Evolutionary conservation across 2,329 filamentous ascomycete genomes (phyloP).

Genomic region (Mollisiaceae sp.): DNA sequence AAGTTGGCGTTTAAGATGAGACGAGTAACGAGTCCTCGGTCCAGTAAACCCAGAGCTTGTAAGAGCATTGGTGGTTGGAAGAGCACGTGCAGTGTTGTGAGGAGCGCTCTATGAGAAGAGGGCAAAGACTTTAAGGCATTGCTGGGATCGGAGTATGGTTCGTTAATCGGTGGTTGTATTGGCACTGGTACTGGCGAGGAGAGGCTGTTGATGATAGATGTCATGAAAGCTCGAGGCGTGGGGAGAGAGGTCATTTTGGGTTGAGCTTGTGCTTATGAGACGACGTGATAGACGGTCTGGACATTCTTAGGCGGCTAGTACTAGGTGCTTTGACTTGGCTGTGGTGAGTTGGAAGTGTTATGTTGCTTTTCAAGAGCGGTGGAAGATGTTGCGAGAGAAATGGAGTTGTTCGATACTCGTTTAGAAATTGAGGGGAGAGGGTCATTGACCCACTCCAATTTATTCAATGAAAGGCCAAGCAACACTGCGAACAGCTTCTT

Average conservation of each 20-base stretch:
- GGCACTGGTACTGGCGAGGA: constrained; percentile 16
- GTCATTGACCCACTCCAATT: neutral
- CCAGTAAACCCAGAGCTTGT: constrained; percentile 85
- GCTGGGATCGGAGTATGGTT: constrained; percentile 9
- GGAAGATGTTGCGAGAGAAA: neutral
- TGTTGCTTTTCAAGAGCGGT: neutral
- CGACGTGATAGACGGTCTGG: neutral
- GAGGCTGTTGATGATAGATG: constrained; percentile 38
- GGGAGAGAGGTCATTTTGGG: constrained; percentile 31
- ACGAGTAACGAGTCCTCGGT: constrained; percentile 73
- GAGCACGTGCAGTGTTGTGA: constrained; percentile 71
- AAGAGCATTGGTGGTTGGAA: constrained; percentile 78
- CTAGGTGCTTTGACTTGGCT: neutral
- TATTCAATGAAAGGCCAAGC: neutral
- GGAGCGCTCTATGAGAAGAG: constrained; percentile 46
- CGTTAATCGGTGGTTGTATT: constrained; percentile 10
- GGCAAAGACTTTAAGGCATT: constrained; percentile 35
- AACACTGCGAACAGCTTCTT: neutral
- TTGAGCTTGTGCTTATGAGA: neutral
- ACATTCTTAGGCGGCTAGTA: neutral
- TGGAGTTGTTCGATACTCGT: neutral
- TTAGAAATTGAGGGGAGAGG: neutral
- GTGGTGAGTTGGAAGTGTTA: neutral
- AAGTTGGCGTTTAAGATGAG: constrained; percentile 42
- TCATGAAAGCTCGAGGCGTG: constrained; percentile 38